Evolutionary conservation across 2,329 filamentous ascomycete species (phyloP), one percentile per base, ranked within the genome.

Genomic region (Trichoderma oligosporum): DNA sequence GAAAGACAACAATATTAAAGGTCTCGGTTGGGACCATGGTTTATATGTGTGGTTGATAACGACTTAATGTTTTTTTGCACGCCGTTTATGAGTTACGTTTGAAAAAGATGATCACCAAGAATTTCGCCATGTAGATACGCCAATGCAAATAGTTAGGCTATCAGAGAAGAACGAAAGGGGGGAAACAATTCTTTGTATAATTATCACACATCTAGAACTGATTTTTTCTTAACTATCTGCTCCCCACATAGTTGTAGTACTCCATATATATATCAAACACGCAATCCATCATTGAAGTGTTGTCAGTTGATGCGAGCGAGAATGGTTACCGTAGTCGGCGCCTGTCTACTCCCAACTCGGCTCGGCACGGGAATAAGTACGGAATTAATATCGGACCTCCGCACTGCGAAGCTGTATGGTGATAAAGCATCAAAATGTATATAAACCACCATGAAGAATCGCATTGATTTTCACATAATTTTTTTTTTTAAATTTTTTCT

Each of bases 31-130:
- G 48, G 24, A 25, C 47, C 27, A 58, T 24, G 39, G 46, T 24
- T 29, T 29, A 27, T n/a, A n/a, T 25, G 20, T 24, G 38, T 20
- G n/a, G n/a, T 38, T 22, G 36, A 52, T 54, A 54, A 54, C 45
- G 51, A 45, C 39, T 39, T 52, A 35, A 58, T 54, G 56, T 44
- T 47, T 48, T 47, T 48, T 58, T 53, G 16, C 24, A 56, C 44
- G 38, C 51, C 49, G 51, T 56, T 55, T 29, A 59, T 44, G 57
- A 59, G 18, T 45, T 49, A 54, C 12, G 41, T 54, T 36, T 42
- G 20, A 36, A 36, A 24, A 18, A 22, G 44, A 38, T 18, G 49
- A 31, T 25, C 11, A 42, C 39, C n/a, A 24, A 45, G 14, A 16
- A 29, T 22, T 53, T 54, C 45, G 51, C 51, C 45, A 55, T 49